These are phyloP conservation scores for Cutaneotrichosporon mucoides DNA, from an alignment of 1,284 basidiomycete species.

Conservation along the genomic window DNA sequence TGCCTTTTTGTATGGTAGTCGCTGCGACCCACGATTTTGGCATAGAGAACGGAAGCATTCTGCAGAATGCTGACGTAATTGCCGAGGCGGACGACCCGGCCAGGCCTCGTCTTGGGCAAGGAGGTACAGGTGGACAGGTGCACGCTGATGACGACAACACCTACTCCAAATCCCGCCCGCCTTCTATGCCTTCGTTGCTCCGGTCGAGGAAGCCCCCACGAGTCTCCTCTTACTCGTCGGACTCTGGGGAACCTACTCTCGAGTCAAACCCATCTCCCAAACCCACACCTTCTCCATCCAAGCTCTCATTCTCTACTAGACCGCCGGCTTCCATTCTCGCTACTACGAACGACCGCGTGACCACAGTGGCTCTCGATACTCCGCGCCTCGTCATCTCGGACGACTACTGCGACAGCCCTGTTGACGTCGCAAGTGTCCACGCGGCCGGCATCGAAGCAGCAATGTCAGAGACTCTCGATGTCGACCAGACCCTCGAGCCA, in stretches of 20 bases:
- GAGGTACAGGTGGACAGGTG: no score
- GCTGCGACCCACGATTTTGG: no score
- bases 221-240: background rate
- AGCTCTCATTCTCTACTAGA: background rate
- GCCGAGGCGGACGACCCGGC: no score
- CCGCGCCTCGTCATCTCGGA: slow-evolving; percentile 1
- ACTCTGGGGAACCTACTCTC: background rate
- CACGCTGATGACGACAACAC: no score
- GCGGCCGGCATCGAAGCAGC: background rate
- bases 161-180: background rate
- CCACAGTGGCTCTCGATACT: background rate
- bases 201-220: background rate
- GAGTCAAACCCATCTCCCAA: background rate
- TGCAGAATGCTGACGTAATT: no score
- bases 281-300: background rate
- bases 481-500: background rate
- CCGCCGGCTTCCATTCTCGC: background rate
- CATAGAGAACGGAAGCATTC: no score
- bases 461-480: background rate
- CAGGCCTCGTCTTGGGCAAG: no score
- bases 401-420: background rate
- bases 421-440: background rate
- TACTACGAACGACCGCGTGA: background rate
- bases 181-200: background rate
- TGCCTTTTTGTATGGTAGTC: no score